Evolutionary conservation across 768 basidiomycete genomes (phyloP).

Genomic region (Russula emetica): DNA sequence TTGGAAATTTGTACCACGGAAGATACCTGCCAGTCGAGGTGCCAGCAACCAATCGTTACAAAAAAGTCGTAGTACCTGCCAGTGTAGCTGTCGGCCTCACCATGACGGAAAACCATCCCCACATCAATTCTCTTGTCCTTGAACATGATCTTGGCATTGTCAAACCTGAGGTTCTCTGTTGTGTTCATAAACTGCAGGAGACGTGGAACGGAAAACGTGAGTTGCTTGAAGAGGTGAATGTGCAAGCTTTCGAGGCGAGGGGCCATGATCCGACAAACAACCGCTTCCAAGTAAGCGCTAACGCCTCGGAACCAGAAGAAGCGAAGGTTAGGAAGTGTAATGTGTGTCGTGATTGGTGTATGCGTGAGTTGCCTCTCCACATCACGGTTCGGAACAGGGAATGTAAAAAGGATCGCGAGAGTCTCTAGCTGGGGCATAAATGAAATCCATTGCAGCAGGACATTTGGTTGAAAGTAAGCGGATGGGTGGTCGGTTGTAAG

Average conservation of each 20-base stretch:
- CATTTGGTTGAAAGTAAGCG: background rate
- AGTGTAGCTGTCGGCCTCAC: too few species aligned
- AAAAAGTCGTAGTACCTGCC: background rate
- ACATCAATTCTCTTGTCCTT: too few species aligned
- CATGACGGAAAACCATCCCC: too few species aligned
- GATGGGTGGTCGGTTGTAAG: too few species aligned
- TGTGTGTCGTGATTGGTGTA: background rate
- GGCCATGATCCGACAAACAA: background rate
- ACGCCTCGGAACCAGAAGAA: too few species aligned
- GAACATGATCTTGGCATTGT: too few species aligned
- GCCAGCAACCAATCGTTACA: background rate
- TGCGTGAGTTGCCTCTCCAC: background rate
- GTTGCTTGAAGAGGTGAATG: too few species aligned
- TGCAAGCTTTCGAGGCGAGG: too few species aligned
- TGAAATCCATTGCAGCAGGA: background rate
- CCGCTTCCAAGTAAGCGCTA: too few species aligned
- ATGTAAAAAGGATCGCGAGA: background rate
- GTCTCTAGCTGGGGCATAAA: background rate
- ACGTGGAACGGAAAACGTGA: too few species aligned
- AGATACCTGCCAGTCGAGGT: background rate
- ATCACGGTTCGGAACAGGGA: background rate
- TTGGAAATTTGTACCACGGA: background rate
- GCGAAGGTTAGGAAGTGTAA: background rate
- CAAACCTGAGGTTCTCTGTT: too few species aligned
- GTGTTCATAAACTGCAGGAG: too few species aligned